Percentiles rank a stretch among this genome's conserved stretches.
Conservation (phyloP, 805 yeast species). For the Kazachstania psychrophila region DNA sequence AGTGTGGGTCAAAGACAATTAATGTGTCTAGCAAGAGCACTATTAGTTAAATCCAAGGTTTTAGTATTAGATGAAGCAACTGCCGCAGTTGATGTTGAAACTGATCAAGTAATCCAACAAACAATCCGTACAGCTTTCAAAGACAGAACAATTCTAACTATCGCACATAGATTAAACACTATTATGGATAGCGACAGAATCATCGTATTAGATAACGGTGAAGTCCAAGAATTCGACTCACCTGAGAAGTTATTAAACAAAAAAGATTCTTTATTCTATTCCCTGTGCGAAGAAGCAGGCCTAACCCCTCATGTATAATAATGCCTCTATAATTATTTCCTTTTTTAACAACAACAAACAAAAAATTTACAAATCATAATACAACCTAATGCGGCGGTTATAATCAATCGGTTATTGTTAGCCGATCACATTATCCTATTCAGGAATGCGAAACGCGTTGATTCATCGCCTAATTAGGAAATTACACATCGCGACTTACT, state of each 20-base stretch:
- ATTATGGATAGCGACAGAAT: slow-evolving; percentile 74
- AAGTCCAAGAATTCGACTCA: slow-evolving; percentile 66
- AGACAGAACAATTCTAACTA: slow-evolving; percentile 70
- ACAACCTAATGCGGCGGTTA: no score
- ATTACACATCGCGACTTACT: no score
- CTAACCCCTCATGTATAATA: slow-evolving; percentile 28
- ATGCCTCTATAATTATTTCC: no score
- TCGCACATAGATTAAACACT: slow-evolving; percentile 78
- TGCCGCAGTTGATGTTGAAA: slow-evolving; percentile 81
- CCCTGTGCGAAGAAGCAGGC: slow-evolving; percentile 79
- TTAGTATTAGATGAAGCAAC: slow-evolving; percentile 79
- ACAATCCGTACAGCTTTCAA: slow-evolving; percentile 69
- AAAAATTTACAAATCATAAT: neutral
- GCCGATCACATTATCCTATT: no score
- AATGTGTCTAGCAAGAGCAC: slow-evolving; percentile 74
- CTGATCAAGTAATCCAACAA: slow-evolving; percentile 67
- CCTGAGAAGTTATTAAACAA: slow-evolving; percentile 59
- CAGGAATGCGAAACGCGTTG: no score
- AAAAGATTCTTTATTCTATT: slow-evolving; percentile 62
- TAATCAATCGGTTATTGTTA: no score
- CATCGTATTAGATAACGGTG: slow-evolving; percentile 66
- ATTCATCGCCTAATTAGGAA: no score
- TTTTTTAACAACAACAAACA: no score
- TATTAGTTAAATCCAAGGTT: slow-evolving; percentile 53
- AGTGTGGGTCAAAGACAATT: slow-evolving; percentile 74